Percentiles rank a stretch among this genome's conserved stretches.
These are phyloP conservation scores for Persicaria maculosa DNA, from an alignment of 148 eudicot species.

Conservation along the genomic window DNA sequence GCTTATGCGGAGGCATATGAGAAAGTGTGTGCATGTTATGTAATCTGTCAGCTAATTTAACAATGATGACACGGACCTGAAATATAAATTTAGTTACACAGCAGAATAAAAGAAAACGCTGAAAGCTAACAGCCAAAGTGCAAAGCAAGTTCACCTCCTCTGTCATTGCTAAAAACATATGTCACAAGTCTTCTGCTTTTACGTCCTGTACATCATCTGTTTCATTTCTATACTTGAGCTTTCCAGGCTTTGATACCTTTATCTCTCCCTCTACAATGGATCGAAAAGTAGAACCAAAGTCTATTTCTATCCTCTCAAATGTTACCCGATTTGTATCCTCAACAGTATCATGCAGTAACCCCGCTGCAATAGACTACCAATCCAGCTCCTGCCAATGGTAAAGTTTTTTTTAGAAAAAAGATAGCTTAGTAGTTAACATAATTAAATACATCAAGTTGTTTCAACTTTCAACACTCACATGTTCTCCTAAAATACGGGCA, in stretches of 20 bases:
- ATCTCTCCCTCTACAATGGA: conserved; percentile 99
- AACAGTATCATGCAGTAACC: conserved; percentile 93
- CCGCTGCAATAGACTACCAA: conserved; percentile 99
- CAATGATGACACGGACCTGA: conserved; percentile 98
- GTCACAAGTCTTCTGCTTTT: conserved; percentile 93
- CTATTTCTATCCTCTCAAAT: conserved; percentile 75
- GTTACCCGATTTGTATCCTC: conserved; percentile 92
- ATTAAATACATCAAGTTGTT: neutral
- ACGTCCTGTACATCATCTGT: conserved; percentile 72
- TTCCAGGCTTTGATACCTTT: conserved; percentile 97
- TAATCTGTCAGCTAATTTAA: conserved; percentile 93
- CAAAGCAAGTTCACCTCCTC: conserved; percentile 49
- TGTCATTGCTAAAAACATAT: conserved; percentile 98
- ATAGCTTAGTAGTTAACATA: neutral
- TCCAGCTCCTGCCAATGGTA: conserved; percentile 69
- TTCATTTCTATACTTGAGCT: conserved; percentile 70
- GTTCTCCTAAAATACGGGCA: conserved; percentile 95
- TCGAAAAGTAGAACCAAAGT: conserved; percentile 84
- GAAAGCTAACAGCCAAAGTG: neutral
- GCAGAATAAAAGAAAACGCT: neutral
- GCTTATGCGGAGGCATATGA: conserved; percentile 97
- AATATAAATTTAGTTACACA: conserved; percentile 14
- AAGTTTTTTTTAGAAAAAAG: neutral
- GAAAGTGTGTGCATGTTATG: conserved; percentile 98
- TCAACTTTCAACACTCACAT: conserved; percentile 42